Evolutionary conservation across 352 stramenopile genomes (phyloP), one percentile per base, ranked within the genome.

Genomic region (Pythium periplocum): DNA sequence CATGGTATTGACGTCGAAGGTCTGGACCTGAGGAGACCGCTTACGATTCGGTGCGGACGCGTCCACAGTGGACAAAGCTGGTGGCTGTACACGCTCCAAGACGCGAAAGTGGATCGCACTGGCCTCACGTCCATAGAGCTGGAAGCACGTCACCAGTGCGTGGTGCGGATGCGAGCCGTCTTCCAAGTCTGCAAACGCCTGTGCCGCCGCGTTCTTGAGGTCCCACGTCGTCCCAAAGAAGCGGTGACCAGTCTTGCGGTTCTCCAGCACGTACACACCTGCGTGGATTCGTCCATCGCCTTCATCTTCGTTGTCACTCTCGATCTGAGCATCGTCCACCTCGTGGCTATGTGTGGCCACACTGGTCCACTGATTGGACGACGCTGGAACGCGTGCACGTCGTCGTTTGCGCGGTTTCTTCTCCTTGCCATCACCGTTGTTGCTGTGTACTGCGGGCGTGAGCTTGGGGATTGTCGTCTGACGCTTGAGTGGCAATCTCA

Each of bases 161-260:
- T 48, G 40, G 56, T 90, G 77, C 33, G 65, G 60, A 51, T 88
- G 77, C 0, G 34, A 39, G 26, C 65, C 74, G n/a, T 51, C 58
- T 41, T 56, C 48, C 11, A 90, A 49, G 53, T 87, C 79, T 10
- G 58, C 53, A 33, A 83, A 75, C 33, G 48, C 75, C 47, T 87
- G 77, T 0, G 58, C 69, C 1, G 58, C 59, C 1, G 80, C 80
- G 51, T 87, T 86, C 3, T 62, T 62, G 9, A 90, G 58, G 44
- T 90, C 80, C 80, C 78, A 90, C n/a, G 78, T 89, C 51, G 73
- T 83, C 33, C 80, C 72, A 7, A 89, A 72, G 61, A 72, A 78
- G 33, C 60, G 58, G 59, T 86, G 80, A 9, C 78, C 80, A 4
- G 73, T 85, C 54, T 75, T 75, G n/a, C 48, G 17, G 62, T 80